Conservation (phyloP, 2,329 filamentous ascomycete genomes). For the Fusarium poae region DNA sequence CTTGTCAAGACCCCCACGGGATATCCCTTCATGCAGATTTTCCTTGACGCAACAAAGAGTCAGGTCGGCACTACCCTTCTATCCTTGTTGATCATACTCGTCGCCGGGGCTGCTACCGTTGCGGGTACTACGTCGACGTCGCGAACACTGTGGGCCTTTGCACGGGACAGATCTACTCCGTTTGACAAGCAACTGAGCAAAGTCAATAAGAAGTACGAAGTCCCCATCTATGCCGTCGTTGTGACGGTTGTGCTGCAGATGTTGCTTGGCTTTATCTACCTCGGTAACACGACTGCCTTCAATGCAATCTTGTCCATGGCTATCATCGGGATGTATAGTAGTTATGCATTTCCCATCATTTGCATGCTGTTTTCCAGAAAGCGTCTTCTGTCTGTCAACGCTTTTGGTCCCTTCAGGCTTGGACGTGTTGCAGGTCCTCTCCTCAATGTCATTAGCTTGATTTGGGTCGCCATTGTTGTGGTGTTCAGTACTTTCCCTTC, state of each 20-base stretch:
- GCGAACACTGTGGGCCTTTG: slow-evolving; percentile 57
- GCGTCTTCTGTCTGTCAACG: slow-evolving; percentile 22
- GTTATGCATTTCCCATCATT: slow-evolving; percentile 57
- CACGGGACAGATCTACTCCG: slow-evolving; percentile 54
- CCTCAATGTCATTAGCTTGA: slow-evolving; percentile 57
- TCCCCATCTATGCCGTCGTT: slow-evolving; percentile 52
- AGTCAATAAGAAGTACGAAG: slow-evolving; percentile 50
- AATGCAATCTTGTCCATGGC: slow-evolving; percentile 58
- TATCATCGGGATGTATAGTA: slow-evolving; percentile 59
- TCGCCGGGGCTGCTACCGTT: slow-evolving; percentile 50
- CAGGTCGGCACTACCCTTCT: slow-evolving; percentile 47
- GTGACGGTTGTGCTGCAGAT: slow-evolving; percentile 48
- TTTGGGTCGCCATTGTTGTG: slow-evolving; percentile 60
- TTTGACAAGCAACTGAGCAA: slow-evolving; percentile 55
- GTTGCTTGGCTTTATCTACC: slow-evolving; percentile 55
- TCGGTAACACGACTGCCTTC: slow-evolving; percentile 58
- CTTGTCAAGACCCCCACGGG: slow-evolving; percentile 58
- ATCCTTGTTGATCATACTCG: slow-evolving; percentile 47
- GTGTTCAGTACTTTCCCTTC: slow-evolving; percentile 62
- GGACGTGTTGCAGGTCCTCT: slow-evolving; percentile 51
- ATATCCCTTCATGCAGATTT: slow-evolving; percentile 60
- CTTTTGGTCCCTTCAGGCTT: slow-evolving; percentile 50
- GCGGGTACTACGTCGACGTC: slow-evolving; percentile 55
- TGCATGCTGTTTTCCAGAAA: slow-evolving; percentile 56
- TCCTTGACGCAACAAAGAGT: slow-evolving; percentile 49